Evolutionary conservation across 176 grass and related monocot species (phyloP), one percentile per base, ranked within the genome.

Genomic region (Typha latifolia): DNA sequence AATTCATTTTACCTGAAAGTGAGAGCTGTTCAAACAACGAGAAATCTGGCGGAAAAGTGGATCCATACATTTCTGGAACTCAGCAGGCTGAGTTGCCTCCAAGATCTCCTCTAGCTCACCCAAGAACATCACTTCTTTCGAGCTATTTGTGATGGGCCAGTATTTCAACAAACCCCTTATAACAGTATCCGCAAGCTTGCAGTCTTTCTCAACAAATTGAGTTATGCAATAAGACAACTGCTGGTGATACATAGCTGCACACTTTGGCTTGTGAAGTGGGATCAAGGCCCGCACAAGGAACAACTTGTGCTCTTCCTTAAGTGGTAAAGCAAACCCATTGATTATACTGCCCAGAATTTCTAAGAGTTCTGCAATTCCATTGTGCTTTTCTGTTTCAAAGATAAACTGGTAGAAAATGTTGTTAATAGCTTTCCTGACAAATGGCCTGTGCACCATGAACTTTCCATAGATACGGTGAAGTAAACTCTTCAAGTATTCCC

Each of bases 51-150:
- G 73, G 74, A 90, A 95, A 71, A 95, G 82, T 49, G 90, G 90
- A 49, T 90, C 86, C 90, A 95, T 95, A 76, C 85, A 95, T 73
- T 90, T 95, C 77, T 95, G 90, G 67, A 95, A 95, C 70, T 95
- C 90, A 0, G 79, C 82, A 49, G 77, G 76, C 57, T 95, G 85
- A n/a, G 74, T 95, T 69, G 82, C 82, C 76, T 95, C 90, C 66
- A 95, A 62, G 74, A 90, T 84, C 80, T 95, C 90, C 74, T 95
- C 90, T 32, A 95, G 64, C 32, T 95, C 90, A 23, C 90, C 83
- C 63, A 95, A 70, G 74, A 95, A 95, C 77, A 95, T 81, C 70
- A 90, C 90, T 70, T 90, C 90, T 16, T 95, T 95, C 37, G 77
- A 71, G 76, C 90, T 95, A 71, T 95, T 95, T 69, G 85, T 89